Evolutionary conservation across 148 eudicot genomes (phyloP).

Genomic region (Beta vulgaris): DNA sequence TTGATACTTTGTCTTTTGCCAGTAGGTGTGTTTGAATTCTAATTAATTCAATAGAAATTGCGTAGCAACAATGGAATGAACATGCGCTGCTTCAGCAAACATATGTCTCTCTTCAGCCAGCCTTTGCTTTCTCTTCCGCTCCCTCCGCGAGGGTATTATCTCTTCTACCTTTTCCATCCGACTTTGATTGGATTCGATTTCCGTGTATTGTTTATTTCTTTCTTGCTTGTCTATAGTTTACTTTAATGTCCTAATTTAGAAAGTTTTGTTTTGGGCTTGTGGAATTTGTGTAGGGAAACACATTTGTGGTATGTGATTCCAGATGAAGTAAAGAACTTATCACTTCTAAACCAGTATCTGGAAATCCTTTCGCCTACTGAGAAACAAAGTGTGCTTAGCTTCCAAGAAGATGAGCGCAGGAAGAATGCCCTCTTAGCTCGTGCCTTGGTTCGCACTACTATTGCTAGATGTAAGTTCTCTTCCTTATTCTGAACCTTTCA

Average conservation of each 20-base stretch:
- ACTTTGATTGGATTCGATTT: neutral
- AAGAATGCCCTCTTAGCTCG: constrained; percentile 78
- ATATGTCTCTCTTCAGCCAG: constrained; percentile 36
- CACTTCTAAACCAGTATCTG: constrained; percentile 50
- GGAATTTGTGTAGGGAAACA: constrained; percentile 54
- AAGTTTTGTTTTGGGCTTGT: neutral
- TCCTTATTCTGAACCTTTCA: neutral
- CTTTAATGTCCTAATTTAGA: neutral
- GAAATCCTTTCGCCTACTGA: constrained; percentile 69
- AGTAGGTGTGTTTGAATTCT: neutral
- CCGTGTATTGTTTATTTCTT: neutral
- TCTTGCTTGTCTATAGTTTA: constrained; percentile 5
- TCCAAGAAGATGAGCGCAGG: constrained; percentile 44
- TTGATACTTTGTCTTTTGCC: neutral
- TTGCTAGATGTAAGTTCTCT: constrained; percentile 68
- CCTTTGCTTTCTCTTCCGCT: constrained; percentile 47
- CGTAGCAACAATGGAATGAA: constrained; percentile 26
- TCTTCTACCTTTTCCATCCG: neutral
- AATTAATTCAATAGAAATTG: neutral
- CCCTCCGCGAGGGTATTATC: constrained; percentile 55
- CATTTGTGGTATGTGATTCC: constrained; percentile 85
- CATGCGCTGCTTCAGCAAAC: constrained; percentile 42
- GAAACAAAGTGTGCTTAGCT: constrained; percentile 53
- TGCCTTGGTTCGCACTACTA: constrained; percentile 80
- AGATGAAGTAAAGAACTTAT: constrained; percentile 54